These are phyloP conservation scores for Oenanthe javanica DNA, from an alignment of 140 eudicot species.

Conservation along the genomic window DNA sequence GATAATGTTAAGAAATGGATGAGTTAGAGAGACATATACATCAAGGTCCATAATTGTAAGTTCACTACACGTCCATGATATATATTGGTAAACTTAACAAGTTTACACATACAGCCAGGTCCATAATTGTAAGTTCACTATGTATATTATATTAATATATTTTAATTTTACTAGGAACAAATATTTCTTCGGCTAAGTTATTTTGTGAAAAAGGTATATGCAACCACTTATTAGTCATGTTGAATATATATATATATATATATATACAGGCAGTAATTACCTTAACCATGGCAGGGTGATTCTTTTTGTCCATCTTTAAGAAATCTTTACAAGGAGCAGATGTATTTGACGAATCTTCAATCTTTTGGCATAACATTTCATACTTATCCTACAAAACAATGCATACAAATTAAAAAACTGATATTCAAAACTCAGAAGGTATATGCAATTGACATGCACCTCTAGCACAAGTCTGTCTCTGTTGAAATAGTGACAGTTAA, in stretches of 20 bases:
- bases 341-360: conserved; percentile 28
- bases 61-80: not conserved
- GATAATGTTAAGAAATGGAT: too few species aligned
- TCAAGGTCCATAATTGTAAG: too few species aligned
- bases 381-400: conserved; percentile 37
- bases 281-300: conserved; percentile 54
- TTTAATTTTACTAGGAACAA: too few species aligned
- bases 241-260: too few species aligned
- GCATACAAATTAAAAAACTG: not conserved
- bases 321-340: conserved; percentile 34
- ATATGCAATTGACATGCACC: not conserved
- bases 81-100: not conserved
- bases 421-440: not conserved
- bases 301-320: conserved; percentile 18
- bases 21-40: too few species aligned
- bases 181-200: not conserved
- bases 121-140: not conserved
- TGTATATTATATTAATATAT: too few species aligned
- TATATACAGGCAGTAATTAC: conserved; percentile 12
- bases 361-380: conserved; percentile 37
- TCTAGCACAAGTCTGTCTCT: not conserved
- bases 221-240: not conserved
- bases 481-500: not conserved
- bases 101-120: not conserved
- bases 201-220: not conserved